Base-by-base conservation (phyloP, 1,284 basidiomycete species). In the Athelia psychrophila region DNA sequence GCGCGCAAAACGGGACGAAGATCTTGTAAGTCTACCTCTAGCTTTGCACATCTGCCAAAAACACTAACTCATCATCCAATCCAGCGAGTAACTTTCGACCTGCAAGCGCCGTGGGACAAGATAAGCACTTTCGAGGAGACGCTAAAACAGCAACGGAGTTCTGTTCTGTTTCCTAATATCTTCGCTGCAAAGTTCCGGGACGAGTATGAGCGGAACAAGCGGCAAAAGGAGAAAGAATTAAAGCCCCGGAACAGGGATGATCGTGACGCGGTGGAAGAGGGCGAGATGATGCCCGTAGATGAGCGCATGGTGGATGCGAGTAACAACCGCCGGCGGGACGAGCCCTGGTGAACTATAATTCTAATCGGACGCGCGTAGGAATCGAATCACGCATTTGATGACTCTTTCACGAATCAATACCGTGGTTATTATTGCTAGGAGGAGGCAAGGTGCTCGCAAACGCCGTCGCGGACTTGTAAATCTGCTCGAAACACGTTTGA, bases 61-160 rank as follows among this genome's bases (percentile, higher is more conserved):
- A 24, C 32, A 56, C 54, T 58, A n/a, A 33, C 35, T 18, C 5
- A 23, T 30, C 24, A 20, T 51, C 6, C 30, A 23, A 8, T 48
- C n/a, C 60, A 90, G 88, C 75, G 73, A 52, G 69, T 73, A 30
- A 69, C 74, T 0, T 91, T 91, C 59, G 84, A 89, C 64, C 66
- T 91, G n/a, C 85, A 88, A 64, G 76, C 75, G 0, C 79, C 86
- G 51, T 74, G 75, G 15, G 86, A 90, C 56, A 88, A 86, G 65
- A 84, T 91, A 38, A 66, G 75, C 16, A 71, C 73, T 2, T 90
- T 86, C 54, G 86, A 88, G 60, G 82, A 85, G 51, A 71, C 71
- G 44, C 56, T 89, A 19, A 71, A 73, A 45, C 60, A 61, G 5
- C 70, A 73, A 16, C 73, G 69, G 48, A 82, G 84, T 46, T 72